phyloP scores from a whole-genome alignment of 805 yeast species.

The Lipomyces sp. region DNA sequence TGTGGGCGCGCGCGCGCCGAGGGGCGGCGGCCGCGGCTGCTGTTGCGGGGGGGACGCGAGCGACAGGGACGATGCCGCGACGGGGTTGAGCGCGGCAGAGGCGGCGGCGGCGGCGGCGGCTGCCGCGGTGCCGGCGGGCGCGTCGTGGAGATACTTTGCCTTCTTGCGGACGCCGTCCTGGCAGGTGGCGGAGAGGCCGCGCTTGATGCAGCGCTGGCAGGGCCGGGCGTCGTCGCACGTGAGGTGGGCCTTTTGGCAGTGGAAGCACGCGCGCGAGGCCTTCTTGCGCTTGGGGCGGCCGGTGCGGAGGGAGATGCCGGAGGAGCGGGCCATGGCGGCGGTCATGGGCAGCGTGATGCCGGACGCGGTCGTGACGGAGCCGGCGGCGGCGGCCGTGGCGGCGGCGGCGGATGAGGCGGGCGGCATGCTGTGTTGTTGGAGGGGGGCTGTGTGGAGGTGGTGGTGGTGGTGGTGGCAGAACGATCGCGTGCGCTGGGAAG shows the following conservation, averaged over 20 bases:
- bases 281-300: constrained; percentile 53
- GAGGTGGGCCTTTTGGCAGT: constrained; percentile 87
- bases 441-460: background rate
- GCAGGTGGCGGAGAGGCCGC: constrained; percentile 69
- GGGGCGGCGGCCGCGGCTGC: background rate
- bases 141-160: constrained; percentile 71
- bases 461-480: background rate
- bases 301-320: constrained; percentile 34
- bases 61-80: background rate
- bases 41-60: background rate
- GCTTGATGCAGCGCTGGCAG: constrained; percentile 69
- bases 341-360: constrained; percentile 27
- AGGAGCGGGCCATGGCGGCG: constrained; percentile 28
- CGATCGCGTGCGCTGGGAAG: too few relatives aligned
- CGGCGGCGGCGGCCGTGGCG: constrained; percentile 1
- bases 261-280: constrained; percentile 82
- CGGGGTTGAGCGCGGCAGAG: background rate
- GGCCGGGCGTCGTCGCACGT: constrained; percentile 85
- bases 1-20: too few relatives aligned
- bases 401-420: constrained; percentile 6
- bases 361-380: constrained; percentile 23
- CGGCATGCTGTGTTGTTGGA: constrained; percentile 6
- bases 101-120: background rate
- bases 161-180: constrained; percentile 84
- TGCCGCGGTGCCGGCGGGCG: constrained; percentile 38